Percentiles rank a stretch among this genome's conserved stretches.
These are phyloP conservation scores for Tolypocladium cylindrosporum DNA, from an alignment of 2,329 filamentous ascomycete genomes.

Conservation along the genomic window DNA sequence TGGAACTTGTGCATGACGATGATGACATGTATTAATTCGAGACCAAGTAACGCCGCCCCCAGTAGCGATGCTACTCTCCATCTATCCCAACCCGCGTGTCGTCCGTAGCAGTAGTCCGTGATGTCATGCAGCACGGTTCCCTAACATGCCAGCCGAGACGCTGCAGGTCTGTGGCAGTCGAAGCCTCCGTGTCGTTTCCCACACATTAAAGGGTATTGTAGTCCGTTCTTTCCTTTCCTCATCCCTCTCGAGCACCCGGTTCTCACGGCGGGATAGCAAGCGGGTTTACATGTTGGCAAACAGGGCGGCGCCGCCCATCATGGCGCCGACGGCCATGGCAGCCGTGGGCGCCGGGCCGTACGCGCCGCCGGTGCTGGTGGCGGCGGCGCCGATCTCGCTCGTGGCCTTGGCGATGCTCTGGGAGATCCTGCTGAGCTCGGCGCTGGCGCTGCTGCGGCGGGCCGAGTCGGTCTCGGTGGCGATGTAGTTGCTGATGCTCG, in stretches of 20 bases:
- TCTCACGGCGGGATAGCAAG: neutral
- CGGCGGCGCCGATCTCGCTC: conserved; percentile 9
- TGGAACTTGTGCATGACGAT: neutral
- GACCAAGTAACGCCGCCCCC: neutral
- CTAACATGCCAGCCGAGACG: neutral
- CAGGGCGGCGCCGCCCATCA: conserved; percentile 36
- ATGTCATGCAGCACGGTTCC: neutral
- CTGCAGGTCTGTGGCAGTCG: neutral
- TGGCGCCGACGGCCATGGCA: conserved; percentile 33
- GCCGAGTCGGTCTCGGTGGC: conserved; percentile 10
- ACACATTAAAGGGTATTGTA: neutral
- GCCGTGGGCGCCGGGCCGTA: conserved; percentile 27
- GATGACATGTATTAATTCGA: neutral
- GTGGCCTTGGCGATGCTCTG: conserved; percentile 7
- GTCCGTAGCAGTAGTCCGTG: neutral
- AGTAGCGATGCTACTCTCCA: neutral
- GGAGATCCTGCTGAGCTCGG: conserved; percentile 12
- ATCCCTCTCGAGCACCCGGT: neutral
- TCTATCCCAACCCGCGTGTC: neutral
- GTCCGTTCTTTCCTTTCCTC: too few species aligned
- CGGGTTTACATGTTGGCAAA: conserved; percentile 31
- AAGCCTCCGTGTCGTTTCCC: neutral
- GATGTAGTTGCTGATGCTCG: conserved; percentile 11
- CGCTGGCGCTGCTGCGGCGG: conserved; percentile 13
- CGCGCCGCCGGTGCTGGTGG: conserved; percentile 9